Evolutionary conservation across 306 rosid genomes (phyloP), one percentile per base, ranked within the genome.

Genomic region (Lathyrus oleraceus): DNA sequence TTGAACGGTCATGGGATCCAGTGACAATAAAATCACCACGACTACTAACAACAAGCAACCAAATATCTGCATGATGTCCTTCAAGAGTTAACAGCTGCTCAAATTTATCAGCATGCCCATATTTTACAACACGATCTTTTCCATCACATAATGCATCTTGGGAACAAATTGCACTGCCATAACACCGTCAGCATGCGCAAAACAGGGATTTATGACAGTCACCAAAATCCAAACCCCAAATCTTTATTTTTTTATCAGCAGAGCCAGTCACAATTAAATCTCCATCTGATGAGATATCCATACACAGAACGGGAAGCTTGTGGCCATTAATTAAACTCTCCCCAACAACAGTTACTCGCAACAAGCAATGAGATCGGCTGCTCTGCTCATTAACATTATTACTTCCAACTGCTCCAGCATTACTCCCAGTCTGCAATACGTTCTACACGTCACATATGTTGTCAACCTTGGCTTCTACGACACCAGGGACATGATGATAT

Each of bases 181-280:
- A 54, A 93, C 90, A 87, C 98, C 90, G 79, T 88, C 96, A 69
- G 85, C 78, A 75, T 94, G 98, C 1, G 98, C 98, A 17, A 90
- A 90, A 71, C n/a, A 94, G 80, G 81, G 98, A 94, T 77, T 88
- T 90, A 71, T 87, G 98, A 83, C 93, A 84, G 70, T 90, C 96
- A 80, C 98, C 98, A 79, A 90, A 94, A 78, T 90, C 97, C 86
- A 91, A 78, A 75, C 98, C 98, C 98, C 98, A 94, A 67, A 94
- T 94, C 86, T 94, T 94, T 65, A 94, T 21, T n/a, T n/a, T n/a
- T 86, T 92, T 92, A 76, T 92, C 98, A 7, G 89, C 96, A 64
- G 98, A 92, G 32, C 98, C 98, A 20, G 98, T 89, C 71, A 86
- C 96, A 6, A 92, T 72, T 78, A 89, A 75, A 65, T 92, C 96